Conservation (phyloP, 2,329 filamentous ascomycete species). For the Fusarium goolgardi region DNA sequence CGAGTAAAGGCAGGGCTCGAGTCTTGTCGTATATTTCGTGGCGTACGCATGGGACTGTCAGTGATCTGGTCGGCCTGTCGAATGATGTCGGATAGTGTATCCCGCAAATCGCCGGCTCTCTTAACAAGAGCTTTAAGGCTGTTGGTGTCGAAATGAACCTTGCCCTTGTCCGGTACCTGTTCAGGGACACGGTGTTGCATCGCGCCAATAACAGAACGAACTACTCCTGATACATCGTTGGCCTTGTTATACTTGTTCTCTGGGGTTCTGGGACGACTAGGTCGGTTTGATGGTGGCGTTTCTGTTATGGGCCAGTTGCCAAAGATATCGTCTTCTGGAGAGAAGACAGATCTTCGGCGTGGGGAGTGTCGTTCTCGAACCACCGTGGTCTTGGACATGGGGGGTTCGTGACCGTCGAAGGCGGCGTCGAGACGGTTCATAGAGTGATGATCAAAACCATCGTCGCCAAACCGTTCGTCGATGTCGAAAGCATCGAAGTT, state of each 20-base stretch:
- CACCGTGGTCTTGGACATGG: conserved; percentile 63
- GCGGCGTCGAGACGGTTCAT: conserved; percentile 58
- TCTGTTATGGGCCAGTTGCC: conserved; percentile 62
- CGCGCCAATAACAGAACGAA: conserved; percentile 71
- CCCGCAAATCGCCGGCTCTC: conserved; percentile 69
- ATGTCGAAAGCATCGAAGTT: conserved; percentile 56
- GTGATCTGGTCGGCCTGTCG: conserved; percentile 69
- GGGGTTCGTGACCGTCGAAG: conserved; percentile 56
- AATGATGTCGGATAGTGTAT: conserved; percentile 69
- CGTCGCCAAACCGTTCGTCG: conserved; percentile 60
- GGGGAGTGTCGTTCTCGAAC: conserved; percentile 65
- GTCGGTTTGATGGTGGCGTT: conserved; percentile 49
- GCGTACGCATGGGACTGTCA: conserved; percentile 65
- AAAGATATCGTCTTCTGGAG: conserved; percentile 75
- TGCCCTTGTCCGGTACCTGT: conserved; percentile 53
- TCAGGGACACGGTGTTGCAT: conserved; percentile 67
- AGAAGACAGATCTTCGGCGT: conserved; percentile 71
- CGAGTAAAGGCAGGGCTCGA: conserved; percentile 75
- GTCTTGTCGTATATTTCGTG: conserved; percentile 60
- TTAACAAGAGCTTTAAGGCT: conserved; percentile 75
- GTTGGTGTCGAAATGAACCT: conserved; percentile 74
- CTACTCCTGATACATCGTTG: conserved; percentile 61
- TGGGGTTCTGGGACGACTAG: conserved; percentile 58
- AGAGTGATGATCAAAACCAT: conserved; percentile 60
- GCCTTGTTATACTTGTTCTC: conserved; percentile 51